A percentile compares a stretch with the other conserved stretches of the same genome.
Evolutionary conservation across 768 basidiomycete species (phyloP).

Genomic region (Agaricus sinodeliciosus): DNA sequence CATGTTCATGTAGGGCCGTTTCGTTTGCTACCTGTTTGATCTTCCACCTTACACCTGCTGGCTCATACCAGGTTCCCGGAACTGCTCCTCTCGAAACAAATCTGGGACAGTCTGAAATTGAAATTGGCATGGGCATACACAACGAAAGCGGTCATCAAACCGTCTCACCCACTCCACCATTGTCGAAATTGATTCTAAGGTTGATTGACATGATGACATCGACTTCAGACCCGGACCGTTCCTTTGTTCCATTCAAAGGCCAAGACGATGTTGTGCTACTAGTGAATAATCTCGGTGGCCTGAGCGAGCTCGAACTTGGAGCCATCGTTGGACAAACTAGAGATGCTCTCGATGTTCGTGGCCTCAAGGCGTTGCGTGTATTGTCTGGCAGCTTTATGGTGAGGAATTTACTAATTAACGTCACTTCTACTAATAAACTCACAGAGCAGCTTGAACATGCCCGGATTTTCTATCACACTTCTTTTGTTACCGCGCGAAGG

Average conservation of each 20-base stretch:
- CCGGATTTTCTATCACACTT: constrained; percentile 83
- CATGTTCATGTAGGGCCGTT: constrained; percentile 68
- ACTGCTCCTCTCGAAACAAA: constrained; percentile 53
- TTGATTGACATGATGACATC: constrained; percentile 66
- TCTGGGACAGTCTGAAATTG: constrained; percentile 60
- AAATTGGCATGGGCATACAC: constrained; percentile 90
- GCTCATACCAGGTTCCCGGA: constrained; percentile 58
- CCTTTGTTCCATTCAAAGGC: constrained; percentile 65
- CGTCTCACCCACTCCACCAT: constrained; percentile 63
- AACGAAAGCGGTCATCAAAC: constrained; percentile 77
- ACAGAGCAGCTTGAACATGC: constrained; percentile 89
- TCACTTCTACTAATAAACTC: neutral
- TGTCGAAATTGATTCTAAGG: constrained; percentile 61
- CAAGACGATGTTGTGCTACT: constrained; percentile 72
- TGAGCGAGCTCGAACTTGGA: constrained; percentile 76
- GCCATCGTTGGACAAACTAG: constrained; percentile 61
- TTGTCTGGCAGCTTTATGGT: constrained; percentile 87
- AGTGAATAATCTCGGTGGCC: constrained; percentile 83
- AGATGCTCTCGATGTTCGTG: constrained; percentile 45
- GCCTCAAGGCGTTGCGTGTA: constrained; percentile 54
- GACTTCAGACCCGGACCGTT: constrained; percentile 70
- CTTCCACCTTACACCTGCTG: neutral
- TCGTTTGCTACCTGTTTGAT: neutral
- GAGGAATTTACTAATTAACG: constrained; percentile 8
- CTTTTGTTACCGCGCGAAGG: constrained; percentile 57